These are phyloP conservation scores for Colletotrichum truncatum DNA, from an alignment of 2,329 filamentous ascomycete genomes.

Conservation along the genomic window DNA sequence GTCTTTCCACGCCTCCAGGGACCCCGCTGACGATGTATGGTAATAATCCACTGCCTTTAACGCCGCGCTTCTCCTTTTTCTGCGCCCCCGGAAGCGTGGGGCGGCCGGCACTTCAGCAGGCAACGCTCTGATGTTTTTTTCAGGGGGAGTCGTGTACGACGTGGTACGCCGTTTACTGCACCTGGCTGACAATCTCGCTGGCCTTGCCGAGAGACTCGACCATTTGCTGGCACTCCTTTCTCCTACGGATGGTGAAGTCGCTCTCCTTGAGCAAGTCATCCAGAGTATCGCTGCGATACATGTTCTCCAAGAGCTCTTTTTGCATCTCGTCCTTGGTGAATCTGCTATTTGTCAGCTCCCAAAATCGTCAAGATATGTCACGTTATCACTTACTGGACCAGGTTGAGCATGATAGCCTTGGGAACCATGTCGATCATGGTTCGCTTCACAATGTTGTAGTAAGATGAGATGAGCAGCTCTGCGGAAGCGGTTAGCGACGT, in stretches of 20 bases:
- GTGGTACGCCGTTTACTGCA: constrained; percentile 57
- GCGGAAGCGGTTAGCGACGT: constrained; percentile 28
- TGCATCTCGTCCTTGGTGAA: constrained; percentile 98
- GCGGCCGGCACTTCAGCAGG: constrained; percentile 11
- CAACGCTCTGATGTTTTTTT: constrained; percentile 23
- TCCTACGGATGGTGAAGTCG: constrained; percentile 92
- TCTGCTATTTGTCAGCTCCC: constrained; percentile 10
- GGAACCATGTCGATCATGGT: constrained; percentile 99
- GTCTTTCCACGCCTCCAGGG: constrained; percentile 23
- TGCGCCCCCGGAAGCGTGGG: constrained; percentile 26
- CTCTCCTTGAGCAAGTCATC: constrained; percentile 97
- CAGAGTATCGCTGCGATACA: constrained; percentile 91
- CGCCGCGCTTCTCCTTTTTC: constrained; percentile 27
- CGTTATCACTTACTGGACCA: constrained; percentile 83
- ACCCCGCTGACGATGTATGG: constrained; percentile 24
- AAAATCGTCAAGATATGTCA: background rate
- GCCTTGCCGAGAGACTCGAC: constrained; percentile 91
- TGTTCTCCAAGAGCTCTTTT: constrained; percentile 92
- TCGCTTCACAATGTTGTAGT: constrained; percentile 97
- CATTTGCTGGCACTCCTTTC: constrained; percentile 99
- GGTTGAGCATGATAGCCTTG: constrained; percentile 97
- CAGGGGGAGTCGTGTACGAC: constrained; percentile 4
- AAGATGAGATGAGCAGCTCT: constrained; percentile 95
- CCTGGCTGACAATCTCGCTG: constrained; percentile 93
- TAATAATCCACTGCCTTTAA: constrained; percentile 20